Percentiles rank a stretch among this genome's conserved stretches.
These are phyloP conservation scores for Talaromyces sp. DNA, from an alignment of 2,329 filamentous ascomycete genomes.

Conservation along the genomic window DNA sequence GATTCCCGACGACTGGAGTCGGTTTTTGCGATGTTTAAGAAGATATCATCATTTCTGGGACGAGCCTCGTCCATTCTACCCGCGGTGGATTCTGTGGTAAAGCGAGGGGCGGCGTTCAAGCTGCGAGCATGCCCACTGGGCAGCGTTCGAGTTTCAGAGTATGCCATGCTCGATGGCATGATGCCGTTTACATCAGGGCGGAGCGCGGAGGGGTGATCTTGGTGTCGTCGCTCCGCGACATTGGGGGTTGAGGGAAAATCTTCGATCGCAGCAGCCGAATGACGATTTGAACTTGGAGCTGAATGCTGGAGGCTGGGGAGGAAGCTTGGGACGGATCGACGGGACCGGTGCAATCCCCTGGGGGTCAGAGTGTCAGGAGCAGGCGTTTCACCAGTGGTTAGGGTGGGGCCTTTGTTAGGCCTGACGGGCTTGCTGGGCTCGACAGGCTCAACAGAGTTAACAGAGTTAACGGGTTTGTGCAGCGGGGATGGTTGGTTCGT, in stretches of 20 bases:
- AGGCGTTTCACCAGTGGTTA: slow-evolving; percentile 51
- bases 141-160: slow-evolving; percentile 31
- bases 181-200: slow-evolving; percentile 35
- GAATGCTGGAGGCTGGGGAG: slow-evolving; percentile 22
- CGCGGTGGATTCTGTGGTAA: slow-evolving; percentile 19
- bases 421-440: background rate
- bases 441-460: too few relatives aligned
- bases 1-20: slow-evolving; percentile 43
- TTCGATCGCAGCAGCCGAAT: background rate
- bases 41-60: slow-evolving; percentile 48
- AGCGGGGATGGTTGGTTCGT: background rate
- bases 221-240: slow-evolving; percentile 33
- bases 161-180: slow-evolving; percentile 38
- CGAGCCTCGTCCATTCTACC: slow-evolving; percentile 41
- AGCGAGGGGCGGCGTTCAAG: slow-evolving; percentile 29
- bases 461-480: background rate
- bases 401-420: slow-evolving; percentile 42
- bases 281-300: background rate
- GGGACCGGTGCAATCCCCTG: slow-evolving; percentile 37
- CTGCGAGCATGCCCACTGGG: slow-evolving; percentile 30
- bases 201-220: slow-evolving; percentile 21
- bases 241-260: slow-evolving; percentile 26
- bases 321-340: slow-evolving; percentile 34
- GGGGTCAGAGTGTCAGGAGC: slow-evolving; percentile 53
- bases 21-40: slow-evolving; percentile 50